These are phyloP conservation scores for Paramarasmius palmivorus DNA, from an alignment of 1,284 basidiomycete genomes.

Conservation along the genomic window DNA sequence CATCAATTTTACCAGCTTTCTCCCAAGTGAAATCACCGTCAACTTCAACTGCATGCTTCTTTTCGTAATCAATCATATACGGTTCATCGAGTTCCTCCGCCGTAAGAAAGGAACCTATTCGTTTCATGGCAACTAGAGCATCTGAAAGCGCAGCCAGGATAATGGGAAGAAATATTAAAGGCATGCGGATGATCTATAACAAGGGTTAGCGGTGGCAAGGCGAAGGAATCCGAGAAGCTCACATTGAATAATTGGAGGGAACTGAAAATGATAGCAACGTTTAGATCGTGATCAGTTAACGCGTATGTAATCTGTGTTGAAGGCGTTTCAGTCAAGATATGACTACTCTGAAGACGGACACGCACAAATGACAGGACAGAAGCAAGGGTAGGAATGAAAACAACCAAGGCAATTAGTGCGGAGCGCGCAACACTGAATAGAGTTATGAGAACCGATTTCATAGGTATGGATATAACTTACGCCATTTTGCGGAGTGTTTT, in stretches of 20 bases:
- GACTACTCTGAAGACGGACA: constrained; percentile 4
- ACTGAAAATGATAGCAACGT: constrained; percentile 73
- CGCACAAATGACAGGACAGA: constrained; percentile 72
- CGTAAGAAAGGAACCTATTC: constrained; percentile 48
- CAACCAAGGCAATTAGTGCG: constrained; percentile 54
- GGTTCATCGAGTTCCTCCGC: constrained; percentile 50
- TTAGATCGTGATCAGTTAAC: constrained; percentile 62
- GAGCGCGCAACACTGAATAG: constrained; percentile 51
- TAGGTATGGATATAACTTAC: constrained; percentile 34
- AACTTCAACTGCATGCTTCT: constrained; percentile 42
- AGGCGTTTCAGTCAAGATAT: not conserved
- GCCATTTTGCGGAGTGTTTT: constrained; percentile 46
- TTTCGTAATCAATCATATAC: constrained; percentile 37
- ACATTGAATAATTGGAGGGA: constrained; percentile 78
- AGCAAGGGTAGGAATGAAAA: constrained; percentile 66
- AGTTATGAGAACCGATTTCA: constrained; percentile 1
- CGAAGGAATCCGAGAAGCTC: constrained; percentile 5
- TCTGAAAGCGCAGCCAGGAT: constrained; percentile 41
- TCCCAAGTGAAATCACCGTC: constrained; percentile 63
- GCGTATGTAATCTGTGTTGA: constrained; percentile 64
- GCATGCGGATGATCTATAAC: constrained; percentile 51
- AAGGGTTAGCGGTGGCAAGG: not conserved
- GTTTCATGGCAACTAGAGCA: constrained; percentile 49
- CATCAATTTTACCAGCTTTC: constrained; percentile 19
- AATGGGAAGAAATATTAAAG: constrained; percentile 38